Percentiles rank a stretch among this genome's conserved stretches.
Evolutionary conservation across 2,329 filamentous ascomycete genomes (phyloP).

Genomic region (Ceratocystis destructans): DNA sequence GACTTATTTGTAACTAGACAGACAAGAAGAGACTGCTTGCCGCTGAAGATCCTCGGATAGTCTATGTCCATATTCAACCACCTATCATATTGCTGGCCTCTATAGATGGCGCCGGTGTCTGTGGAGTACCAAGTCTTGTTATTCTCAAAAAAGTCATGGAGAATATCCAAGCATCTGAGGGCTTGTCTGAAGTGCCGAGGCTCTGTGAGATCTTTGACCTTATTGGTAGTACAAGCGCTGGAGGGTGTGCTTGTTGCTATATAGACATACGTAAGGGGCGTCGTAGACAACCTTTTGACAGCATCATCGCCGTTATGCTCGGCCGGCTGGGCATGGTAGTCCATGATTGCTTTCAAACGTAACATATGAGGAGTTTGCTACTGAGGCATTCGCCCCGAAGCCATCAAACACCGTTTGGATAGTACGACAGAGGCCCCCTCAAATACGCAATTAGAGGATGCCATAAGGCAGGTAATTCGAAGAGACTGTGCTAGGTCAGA

Average conservation of each 20-base stretch:
- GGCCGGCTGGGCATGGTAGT: neutral
- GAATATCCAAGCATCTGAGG: constrained; percentile 18
- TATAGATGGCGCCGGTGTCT: constrained; percentile 23
- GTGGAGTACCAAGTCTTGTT: constrained; percentile 23
- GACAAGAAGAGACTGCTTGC: too few species aligned
- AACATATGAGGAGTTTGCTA: neutral
- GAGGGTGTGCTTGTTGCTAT: constrained; percentile 20
- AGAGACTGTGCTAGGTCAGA: neutral
- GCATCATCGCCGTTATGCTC: neutral
- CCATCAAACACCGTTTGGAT: neutral
- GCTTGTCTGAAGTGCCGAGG: constrained; percentile 20
- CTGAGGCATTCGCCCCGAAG: neutral
- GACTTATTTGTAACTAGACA: too few species aligned
- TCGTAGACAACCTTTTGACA: neutral
- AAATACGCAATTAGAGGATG: neutral
- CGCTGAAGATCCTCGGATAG: too few species aligned
- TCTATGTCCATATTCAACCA: too few species aligned
- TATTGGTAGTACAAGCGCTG: constrained; percentile 25
- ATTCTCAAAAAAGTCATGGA: constrained; percentile 24
- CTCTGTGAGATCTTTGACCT: constrained; percentile 25
- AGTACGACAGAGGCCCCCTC: neutral
- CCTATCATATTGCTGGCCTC: neutral
- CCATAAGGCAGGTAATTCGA: neutral
- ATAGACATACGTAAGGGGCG: neutral
- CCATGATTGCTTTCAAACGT: neutral